Conservation (phyloP, 768 basidiomycete species). For the Termitomyces sp. region DNA sequence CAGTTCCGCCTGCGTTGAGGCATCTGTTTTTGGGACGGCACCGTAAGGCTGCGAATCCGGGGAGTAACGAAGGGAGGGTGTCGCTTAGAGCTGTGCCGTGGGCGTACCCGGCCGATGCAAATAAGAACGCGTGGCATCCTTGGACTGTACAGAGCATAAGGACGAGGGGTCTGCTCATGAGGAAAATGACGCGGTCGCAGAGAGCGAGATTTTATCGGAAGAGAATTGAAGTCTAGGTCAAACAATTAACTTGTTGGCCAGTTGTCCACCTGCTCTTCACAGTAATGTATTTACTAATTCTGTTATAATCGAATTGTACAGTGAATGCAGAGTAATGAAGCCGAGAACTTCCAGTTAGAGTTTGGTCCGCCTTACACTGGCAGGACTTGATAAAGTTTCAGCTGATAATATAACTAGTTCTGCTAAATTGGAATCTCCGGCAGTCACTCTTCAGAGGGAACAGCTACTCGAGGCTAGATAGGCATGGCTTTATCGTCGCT, state of each 20-base stretch:
- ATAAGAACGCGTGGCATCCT: not conserved
- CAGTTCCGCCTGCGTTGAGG: slow-evolving; percentile 13
- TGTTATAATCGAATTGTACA: not conserved
- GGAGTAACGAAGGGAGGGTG: not conserved
- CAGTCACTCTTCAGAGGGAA: too few species aligned
- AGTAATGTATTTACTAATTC: not conserved
- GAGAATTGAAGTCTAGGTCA: not conserved
- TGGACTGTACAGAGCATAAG: slow-evolving; percentile 10
- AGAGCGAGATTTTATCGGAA: not conserved
- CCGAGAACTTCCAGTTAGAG: not conserved
- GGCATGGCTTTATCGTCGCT: too few species aligned
- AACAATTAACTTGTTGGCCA: not conserved
- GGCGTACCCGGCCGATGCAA: slow-evolving; percentile 3
- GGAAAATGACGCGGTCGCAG: not conserved
- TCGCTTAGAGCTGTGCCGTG: slow-evolving; percentile 10
- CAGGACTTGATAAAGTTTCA: too few species aligned
- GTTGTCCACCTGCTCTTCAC: not conserved
- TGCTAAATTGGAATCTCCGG: too few species aligned
- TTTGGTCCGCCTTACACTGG: not conserved
- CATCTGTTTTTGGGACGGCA: slow-evolving; percentile 15
- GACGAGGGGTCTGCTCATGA: slow-evolving; percentile 4
- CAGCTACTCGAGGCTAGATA: too few species aligned
- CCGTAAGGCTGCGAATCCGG: slow-evolving; percentile 6
- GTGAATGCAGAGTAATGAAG: not conserved
- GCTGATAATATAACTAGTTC: too few species aligned